Evolutionary conservation across 805 yeast genomes (phyloP), one percentile per base, ranked within the genome.

Genomic region (Barnettozyma pratensis): DNA sequence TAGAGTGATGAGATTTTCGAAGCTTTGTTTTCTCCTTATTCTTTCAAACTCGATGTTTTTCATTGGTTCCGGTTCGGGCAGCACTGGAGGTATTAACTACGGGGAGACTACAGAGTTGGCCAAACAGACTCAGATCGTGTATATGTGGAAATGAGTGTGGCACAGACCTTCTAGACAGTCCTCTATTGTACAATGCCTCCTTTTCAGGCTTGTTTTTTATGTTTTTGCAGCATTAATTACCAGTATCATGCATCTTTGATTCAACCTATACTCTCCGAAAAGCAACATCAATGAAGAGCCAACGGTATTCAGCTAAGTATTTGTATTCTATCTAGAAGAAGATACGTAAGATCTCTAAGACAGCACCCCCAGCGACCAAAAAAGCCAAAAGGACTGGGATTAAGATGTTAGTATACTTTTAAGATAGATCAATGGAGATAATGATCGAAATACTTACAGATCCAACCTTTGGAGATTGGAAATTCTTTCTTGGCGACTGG

Each of bases 281-380:
- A 19, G 19, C 19, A 19, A 19, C 19, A 19, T 19, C 19, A 19
- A 19, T 19, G 19, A 19, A 19, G 19, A 19, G 19, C 19, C 19
- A 19, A 19, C 19, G 19, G 19, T 19, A 19, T 19, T 19, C 19
- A 19, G 19, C 19, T 19, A 19, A 19, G 19, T 19, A 37, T 7
- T 3, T 5, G n/a, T 27, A 5, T 3, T 19, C 19, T 19, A n/a
- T n/a, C 61, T 64, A 80, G 57, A 83, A 72, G 59, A 81, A 68
- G 46, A 76, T 56, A 54, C 82, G 75, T 30, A 87, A 50, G 39
- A 87, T 53, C 66, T 89, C 94, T 42, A 90, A 72, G 7, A 87
- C 52, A 53, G 91, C 96, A 57, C 96, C 96, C 49, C 96, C 96
- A 52, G 84, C 72, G 10, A 90, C 73, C 54, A 88, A 71, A 63